These are phyloP conservation scores for Wickerhamiella nectarea DNA, from an alignment of 805 yeast genomes.

Conservation along the genomic window DNA sequence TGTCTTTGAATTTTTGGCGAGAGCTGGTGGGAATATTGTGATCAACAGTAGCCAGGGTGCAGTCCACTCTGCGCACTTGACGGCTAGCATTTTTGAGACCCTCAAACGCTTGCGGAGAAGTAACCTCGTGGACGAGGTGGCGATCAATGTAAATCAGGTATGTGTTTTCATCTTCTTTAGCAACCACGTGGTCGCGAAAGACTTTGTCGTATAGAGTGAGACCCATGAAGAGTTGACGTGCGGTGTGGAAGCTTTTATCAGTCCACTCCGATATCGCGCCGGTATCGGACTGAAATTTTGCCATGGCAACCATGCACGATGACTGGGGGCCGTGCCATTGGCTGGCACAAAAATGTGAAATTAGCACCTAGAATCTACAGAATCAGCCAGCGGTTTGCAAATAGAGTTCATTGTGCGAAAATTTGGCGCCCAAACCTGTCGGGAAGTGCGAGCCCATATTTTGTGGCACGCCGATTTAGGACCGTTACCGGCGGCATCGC, in stretches of 20 bases:
- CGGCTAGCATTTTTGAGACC: conserved; percentile 83
- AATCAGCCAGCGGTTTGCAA: too few relatives aligned
- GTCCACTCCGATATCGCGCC: conserved; percentile 1
- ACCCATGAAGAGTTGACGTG: conserved; percentile 11
- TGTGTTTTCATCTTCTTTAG: conserved; percentile 77
- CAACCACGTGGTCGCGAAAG: conserved; percentile 86
- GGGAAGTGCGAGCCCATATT: too few relatives aligned
- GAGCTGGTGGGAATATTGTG: conserved; percentile 94
- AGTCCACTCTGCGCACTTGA: conserved; percentile 75
- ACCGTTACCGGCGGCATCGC: too few relatives aligned
- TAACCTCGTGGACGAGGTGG: conserved; percentile 95
- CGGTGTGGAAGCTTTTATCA: background rate
- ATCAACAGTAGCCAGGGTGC: conserved; percentile 90
- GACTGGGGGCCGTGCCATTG: background rate
- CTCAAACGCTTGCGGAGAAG: conserved; percentile 98
- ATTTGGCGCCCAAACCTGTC: too few relatives aligned
- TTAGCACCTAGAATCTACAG: too few relatives aligned
- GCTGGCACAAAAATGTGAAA: background rate
- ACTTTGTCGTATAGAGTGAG: conserved; percentile 91
- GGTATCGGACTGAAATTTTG: conserved; percentile 4
- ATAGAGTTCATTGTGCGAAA: too few relatives aligned
- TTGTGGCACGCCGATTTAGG: too few relatives aligned
- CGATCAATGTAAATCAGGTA: conserved; percentile 85
- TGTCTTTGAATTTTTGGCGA: conserved; percentile 60
- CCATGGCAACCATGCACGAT: conserved; percentile 3